These are phyloP conservation scores for Clitopilus passeckerianus DNA, from an alignment of 768 basidiomycete genomes.

Conservation along the genomic window DNA sequence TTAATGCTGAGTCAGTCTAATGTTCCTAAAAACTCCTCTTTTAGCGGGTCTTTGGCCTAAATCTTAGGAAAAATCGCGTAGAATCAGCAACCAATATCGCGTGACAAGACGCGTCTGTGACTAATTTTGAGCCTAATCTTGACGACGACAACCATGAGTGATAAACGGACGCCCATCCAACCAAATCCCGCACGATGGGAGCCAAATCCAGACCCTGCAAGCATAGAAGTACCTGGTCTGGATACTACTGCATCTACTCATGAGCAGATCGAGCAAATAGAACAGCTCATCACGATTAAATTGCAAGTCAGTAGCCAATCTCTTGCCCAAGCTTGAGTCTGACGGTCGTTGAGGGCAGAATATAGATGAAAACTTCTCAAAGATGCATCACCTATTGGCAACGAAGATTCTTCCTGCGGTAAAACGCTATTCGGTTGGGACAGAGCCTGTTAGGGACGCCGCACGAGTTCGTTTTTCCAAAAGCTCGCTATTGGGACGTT, in stretches of 20 bases:
- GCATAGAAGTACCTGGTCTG: constrained; percentile 67
- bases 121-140: neutral
- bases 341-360: constrained; percentile 40
- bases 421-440: constrained; percentile 83
- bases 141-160: constrained; percentile 21
- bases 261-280: constrained; percentile 92
- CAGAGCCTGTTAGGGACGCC: constrained; percentile 85
- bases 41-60: neutral
- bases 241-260: constrained; percentile 62
- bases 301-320: constrained; percentile 57
- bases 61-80: neutral
- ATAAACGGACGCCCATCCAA: constrained; percentile 32
- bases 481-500: neutral
- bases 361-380: constrained; percentile 91
- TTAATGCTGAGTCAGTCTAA: neutral
- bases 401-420: constrained; percentile 81
- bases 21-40: neutral
- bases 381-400: constrained; percentile 80
- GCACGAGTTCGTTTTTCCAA: constrained; percentile 60
- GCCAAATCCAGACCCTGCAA: constrained; percentile 56
- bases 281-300: constrained; percentile 90
- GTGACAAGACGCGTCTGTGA: constrained; percentile 1
- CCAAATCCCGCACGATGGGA: constrained; percentile 67
- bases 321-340: neutral
- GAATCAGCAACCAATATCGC: neutral